These are phyloP conservation scores for Solanum piurae DNA, from an alignment of 257 asterid species.

Conservation along the genomic window DNA sequence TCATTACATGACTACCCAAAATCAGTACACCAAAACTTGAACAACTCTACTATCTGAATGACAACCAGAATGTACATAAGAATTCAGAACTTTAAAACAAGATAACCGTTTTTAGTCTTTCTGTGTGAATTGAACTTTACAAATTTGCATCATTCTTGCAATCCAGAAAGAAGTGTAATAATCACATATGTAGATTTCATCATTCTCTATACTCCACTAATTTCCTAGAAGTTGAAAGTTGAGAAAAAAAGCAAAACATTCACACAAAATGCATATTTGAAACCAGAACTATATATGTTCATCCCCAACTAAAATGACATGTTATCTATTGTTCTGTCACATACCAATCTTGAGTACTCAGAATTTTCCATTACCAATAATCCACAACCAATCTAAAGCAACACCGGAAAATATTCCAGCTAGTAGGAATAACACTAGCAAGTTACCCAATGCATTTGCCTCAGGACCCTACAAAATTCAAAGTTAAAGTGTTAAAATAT, in stretches of 20 bases:
- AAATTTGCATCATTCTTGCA: neutral
- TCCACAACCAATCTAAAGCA: conserved; percentile 81
- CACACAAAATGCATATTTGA: neutral
- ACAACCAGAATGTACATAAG: neutral
- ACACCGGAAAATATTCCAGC: conserved; percentile 64
- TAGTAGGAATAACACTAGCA: conserved; percentile 59
- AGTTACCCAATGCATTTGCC: conserved; percentile 82
- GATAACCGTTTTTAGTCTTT: neutral
- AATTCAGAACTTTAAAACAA: neutral
- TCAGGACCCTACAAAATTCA: conserved; percentile 68
- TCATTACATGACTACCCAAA: neutral
- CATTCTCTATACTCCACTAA: neutral
- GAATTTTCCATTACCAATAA: conserved; percentile 46
- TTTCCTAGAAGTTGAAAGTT: neutral
- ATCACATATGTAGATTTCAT: neutral
- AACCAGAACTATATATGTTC: neutral
- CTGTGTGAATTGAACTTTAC: neutral
- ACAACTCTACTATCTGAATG: neutral
- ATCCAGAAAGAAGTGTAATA: neutral
- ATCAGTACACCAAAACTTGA: neutral
- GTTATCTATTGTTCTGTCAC: neutral
- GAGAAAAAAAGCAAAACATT: neutral
- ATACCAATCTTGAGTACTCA: conserved; percentile 3
- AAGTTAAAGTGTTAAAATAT: neutral
- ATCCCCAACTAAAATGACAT: neutral